phyloP scores from a whole-genome alignment of 352 stramenopile genomes.

The Pythium guiyangense region DNA sequence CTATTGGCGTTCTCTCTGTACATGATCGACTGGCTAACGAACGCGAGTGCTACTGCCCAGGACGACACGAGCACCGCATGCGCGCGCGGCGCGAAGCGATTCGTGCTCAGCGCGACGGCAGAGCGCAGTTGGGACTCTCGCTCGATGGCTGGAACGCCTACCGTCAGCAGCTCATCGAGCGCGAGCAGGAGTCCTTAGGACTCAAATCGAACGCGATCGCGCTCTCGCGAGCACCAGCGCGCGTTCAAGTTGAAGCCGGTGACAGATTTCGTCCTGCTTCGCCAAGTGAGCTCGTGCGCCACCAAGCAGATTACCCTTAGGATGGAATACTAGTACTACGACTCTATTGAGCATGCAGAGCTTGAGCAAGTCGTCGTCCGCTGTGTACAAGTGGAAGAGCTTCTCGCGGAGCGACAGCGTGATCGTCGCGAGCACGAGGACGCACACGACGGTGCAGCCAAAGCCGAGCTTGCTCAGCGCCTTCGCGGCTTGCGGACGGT shows the following conservation, averaged over 20 bases:
- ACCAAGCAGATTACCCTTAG: no score
- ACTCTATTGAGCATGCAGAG: conserved; percentile 37
- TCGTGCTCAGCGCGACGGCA: conserved; percentile 15
- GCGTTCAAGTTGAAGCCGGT: not conserved
- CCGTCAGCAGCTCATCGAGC: conserved; percentile 45
- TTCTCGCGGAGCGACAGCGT: conserved; percentile 26
- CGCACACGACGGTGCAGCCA: conserved; percentile 41
- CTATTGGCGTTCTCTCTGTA: not conserved
- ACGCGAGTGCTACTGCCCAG: not conserved
- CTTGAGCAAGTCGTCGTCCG: conserved; percentile 37
- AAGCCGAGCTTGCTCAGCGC: conserved; percentile 59
- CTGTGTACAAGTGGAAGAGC: conserved; percentile 47
- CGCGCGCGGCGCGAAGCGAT: conserved; percentile 2
- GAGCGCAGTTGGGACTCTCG: conserved; percentile 15
- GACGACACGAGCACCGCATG: not conserved
- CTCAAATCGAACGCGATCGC: not conserved
- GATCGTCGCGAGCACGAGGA: conserved; percentile 34
- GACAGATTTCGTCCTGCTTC: conserved; percentile 1
- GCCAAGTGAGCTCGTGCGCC: not conserved
- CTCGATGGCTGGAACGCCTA: conserved; percentile 48
- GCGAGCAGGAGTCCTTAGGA: conserved; percentile 19
- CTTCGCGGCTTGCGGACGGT: conserved; percentile 58
- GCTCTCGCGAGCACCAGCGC: not conserved
- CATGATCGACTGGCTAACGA: no score
- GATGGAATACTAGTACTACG: no score